A percentile compares a stretch with the other conserved stretches of the same genome.
phyloP scores from a whole-genome alignment of 257 asterid species.

The Mentha longifolia region DNA sequence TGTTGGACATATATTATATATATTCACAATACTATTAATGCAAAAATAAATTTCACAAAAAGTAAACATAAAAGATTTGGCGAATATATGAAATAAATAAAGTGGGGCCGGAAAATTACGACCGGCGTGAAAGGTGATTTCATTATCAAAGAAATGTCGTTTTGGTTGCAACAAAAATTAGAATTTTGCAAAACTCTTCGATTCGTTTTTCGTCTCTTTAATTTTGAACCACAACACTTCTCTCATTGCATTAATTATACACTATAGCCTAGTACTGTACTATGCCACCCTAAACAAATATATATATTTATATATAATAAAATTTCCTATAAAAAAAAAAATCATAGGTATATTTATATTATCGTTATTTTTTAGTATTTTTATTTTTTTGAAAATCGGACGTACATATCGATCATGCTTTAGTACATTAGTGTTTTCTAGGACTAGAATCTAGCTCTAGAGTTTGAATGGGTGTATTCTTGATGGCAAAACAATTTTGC shows the following conservation, averaged over 20 bases:
- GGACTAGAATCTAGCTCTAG: no score
- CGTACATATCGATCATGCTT: no score
- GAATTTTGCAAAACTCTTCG: background rate
- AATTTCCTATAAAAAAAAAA: background rate
- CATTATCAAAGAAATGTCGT: conserved; percentile 27
- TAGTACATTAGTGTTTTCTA: no score
- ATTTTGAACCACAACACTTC: conserved; percentile 7
- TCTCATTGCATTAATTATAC: background rate
- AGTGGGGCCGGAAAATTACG: conserved; percentile 6
- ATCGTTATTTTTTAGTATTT: no score
- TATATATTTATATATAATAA: no score
- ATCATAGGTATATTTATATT: no score
- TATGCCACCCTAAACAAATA: background rate
- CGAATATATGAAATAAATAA: no score
- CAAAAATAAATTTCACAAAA: background rate
- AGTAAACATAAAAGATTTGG: background rate
- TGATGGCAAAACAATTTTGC: no score
- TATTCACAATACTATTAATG: no score
- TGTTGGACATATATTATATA: no score
- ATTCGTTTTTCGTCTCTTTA: background rate
- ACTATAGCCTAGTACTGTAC: background rate
- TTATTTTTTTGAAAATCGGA: no score
- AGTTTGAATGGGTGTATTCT: no score
- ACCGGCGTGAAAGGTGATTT: conserved; percentile 23
- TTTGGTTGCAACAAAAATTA: conserved; percentile 15